A percentile compares a stretch with the other conserved stretches of the same genome.
These are phyloP conservation scores for Linderniella brevidens DNA, from an alignment of 257 asterid species.

Conservation along the genomic window DNA sequence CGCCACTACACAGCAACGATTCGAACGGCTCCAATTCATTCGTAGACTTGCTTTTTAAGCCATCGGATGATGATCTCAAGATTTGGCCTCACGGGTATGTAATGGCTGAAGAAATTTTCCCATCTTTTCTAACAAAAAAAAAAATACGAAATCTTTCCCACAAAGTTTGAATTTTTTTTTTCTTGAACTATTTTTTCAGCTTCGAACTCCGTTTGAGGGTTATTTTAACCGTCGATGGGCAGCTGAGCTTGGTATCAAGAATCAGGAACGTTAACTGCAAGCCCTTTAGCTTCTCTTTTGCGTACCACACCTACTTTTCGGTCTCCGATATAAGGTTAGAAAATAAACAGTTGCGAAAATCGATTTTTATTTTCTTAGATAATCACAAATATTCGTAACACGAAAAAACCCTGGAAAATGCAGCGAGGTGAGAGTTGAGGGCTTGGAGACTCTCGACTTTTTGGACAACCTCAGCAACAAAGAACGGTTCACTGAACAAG, in stretches of 20 bases:
- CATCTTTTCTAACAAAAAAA: too few relatives aligned
- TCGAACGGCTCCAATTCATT: constrained; percentile 22
- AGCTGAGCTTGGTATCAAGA: constrained; percentile 51
- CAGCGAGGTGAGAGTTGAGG: constrained; percentile 72
- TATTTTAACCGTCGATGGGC: constrained; percentile 35
- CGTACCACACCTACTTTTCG: constrained; percentile 50
- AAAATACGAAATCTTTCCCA: too few relatives aligned
- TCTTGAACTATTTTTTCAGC: constrained; percentile 13
- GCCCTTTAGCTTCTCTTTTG: constrained; percentile 53
- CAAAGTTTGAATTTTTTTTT: too few relatives aligned
- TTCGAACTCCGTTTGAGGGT: constrained; percentile 60
- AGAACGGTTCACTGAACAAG: constrained; percentile 52
- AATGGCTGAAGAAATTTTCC: constrained; percentile 1
- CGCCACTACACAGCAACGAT: constrained; percentile 33
- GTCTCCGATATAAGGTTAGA: constrained; percentile 56
- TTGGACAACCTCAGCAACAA: constrained; percentile 42
- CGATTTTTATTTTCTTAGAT: too few relatives aligned
- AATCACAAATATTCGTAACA: too few relatives aligned
- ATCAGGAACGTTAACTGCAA: constrained; percentile 50
- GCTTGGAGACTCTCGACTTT: constrained; percentile 50
- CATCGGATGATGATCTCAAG: constrained; percentile 43
- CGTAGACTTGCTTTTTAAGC: constrained; percentile 46
- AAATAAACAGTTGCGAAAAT: too few relatives aligned
- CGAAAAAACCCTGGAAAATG: not conserved
- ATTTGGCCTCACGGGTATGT: constrained; percentile 47